Evolutionary conservation across 495 filamentous ascomycete genomes (phyloP).

Genomic region (Penicillium cosmopolitanum): DNA sequence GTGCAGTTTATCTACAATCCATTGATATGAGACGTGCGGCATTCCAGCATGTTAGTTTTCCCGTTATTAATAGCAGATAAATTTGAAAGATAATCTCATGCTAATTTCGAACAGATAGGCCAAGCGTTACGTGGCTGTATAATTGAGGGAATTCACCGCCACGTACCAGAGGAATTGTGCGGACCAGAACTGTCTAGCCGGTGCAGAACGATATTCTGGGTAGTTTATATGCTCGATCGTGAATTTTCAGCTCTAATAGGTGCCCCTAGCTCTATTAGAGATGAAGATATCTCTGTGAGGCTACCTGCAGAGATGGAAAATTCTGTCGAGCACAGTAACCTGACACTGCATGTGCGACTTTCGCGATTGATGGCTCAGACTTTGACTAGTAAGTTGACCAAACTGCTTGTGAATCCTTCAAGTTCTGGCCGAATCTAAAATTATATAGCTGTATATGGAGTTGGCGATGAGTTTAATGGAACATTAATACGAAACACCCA

Average conservation of each 20-base stretch:
- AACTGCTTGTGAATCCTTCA: background rate
- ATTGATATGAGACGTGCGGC: slow-evolving; percentile 42
- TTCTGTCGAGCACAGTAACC: slow-evolving; percentile 31
- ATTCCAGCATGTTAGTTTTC: slow-evolving; percentile 36
- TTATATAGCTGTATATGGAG: slow-evolving; percentile 32
- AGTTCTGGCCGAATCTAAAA: slow-evolving; percentile 1
- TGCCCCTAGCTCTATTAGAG: slow-evolving; percentile 39
- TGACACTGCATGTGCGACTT: slow-evolving; percentile 37
- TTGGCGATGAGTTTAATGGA: slow-evolving; percentile 29
- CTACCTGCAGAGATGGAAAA: slow-evolving; percentile 32
- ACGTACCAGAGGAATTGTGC: slow-evolving; percentile 33
- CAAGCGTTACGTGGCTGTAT: slow-evolving; percentile 42
- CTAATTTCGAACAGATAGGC: slow-evolving; percentile 27
- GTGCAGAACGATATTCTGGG: slow-evolving; percentile 43
- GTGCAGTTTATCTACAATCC: slow-evolving; percentile 42
- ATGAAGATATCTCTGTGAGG: slow-evolving; percentile 43
- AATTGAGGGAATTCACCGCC: slow-evolving; percentile 40
- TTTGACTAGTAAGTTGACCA: slow-evolving; percentile 27
- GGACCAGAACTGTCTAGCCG: slow-evolving; percentile 31
- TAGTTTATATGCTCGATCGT: slow-evolving; percentile 43
- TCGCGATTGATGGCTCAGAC: slow-evolving; percentile 35
- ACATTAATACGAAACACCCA: slow-evolving; percentile 34
- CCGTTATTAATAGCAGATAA: background rate
- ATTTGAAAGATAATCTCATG: background rate
- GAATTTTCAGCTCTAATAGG: slow-evolving; percentile 43